phyloP scores from a whole-genome alignment of 106 monocot species.

The Platanthera zijinensis region DNA sequence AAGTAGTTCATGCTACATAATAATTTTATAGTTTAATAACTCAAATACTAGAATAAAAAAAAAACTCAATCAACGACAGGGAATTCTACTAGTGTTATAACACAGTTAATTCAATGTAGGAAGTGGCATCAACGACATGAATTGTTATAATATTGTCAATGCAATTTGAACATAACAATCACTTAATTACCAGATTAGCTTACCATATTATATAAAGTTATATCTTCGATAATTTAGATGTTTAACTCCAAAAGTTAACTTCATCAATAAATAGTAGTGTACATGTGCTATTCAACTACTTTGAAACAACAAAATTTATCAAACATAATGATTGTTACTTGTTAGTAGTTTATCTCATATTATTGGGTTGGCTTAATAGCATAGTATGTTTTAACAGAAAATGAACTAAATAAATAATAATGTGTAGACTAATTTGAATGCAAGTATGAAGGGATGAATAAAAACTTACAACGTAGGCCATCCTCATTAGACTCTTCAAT shows the following conservation, averaged over 20 bases:
- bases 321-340: not conserved
- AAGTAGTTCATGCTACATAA: too few species aligned
- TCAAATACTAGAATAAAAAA: too few species aligned
- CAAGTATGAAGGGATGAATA: not conserved
- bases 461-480: constrained; percentile 60
- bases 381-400: not conserved
- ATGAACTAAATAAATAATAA: not conserved
- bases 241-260: not conserved
- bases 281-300: not conserved
- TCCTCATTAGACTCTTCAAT: constrained; percentile 53
- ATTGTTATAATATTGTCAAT: not conserved
- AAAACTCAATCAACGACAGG: too few species aligned
- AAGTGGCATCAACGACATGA: not conserved
- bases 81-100: not conserved
- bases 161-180: not conserved
- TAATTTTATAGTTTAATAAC: too few species aligned
- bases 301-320: not conserved
- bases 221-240: not conserved
- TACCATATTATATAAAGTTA: not conserved
- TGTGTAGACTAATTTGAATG: not conserved
- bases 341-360: not conserved
- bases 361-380: not conserved
- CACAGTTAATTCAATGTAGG: not conserved
- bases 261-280: not conserved
- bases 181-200: not conserved